These are phyloP conservation scores for Stachybotrys elegans DNA, from an alignment of 2,329 filamentous ascomycete species.

Conservation along the genomic window DNA sequence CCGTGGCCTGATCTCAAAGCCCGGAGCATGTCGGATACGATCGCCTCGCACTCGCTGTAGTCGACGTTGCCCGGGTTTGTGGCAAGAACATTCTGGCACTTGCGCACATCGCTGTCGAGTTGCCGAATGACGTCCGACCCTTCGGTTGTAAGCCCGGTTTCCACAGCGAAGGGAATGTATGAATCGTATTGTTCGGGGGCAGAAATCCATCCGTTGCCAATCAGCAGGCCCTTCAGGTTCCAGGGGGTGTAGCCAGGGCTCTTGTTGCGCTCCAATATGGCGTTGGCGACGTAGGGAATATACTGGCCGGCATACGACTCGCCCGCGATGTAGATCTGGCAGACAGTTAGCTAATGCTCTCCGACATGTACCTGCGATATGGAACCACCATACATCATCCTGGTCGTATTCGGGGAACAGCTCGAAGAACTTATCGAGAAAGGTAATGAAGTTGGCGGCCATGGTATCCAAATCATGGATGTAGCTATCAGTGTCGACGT, in stretches of 20 bases:
- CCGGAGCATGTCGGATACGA: conserved; percentile 68
- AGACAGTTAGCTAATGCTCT: conserved; percentile 13
- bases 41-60: conserved; percentile 64
- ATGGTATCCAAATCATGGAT: conserved; percentile 82
- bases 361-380: background rate
- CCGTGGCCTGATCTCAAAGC: conserved; percentile 54
- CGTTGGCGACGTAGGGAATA: conserved; percentile 93
- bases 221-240: conserved; percentile 80
- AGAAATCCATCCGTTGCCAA: conserved; percentile 97
- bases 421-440: conserved; percentile 86
- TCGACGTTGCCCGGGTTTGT: conserved; percentile 51
- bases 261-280: conserved; percentile 84
- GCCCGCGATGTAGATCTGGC: conserved; percentile 84
- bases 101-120: conserved; percentile 63
- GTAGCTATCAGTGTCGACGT: conserved; percentile 84
- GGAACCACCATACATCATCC: conserved; percentile 73
- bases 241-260: conserved; percentile 47
- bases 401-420: conserved; percentile 87
- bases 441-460: conserved; percentile 80
- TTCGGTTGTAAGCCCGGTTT: conserved; percentile 66
- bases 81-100: conserved; percentile 61
- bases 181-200: conserved; percentile 84
- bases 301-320: conserved; percentile 97
- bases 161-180: conserved; percentile 77
- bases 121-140: conserved; percentile 58